Evolutionary conservation across 1,284 basidiomycete genomes (phyloP).

Genomic region (Trametes pubescens): DNA sequence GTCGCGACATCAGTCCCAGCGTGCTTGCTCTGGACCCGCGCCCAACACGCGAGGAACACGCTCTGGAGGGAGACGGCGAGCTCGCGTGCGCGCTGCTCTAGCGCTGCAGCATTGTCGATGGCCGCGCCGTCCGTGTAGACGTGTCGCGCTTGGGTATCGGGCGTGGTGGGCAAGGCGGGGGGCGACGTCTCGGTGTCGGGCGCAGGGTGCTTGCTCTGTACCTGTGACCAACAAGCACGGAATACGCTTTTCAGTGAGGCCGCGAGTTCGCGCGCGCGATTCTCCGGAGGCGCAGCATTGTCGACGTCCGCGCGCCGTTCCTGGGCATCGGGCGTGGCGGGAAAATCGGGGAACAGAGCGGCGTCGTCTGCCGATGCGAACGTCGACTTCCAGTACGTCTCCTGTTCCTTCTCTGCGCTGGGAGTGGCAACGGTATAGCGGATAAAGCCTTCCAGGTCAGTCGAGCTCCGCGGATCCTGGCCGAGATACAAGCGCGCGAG

Average conservation of each 20-base stretch:
- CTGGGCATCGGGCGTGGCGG: conserved; percentile 8
- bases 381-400: conserved; percentile 49
- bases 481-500: conserved; percentile 48
- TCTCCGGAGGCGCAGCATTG: conserved; percentile 36
- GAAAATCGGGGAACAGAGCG: conserved; percentile 44
- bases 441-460: conserved; percentile 47
- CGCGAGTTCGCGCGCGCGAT: conserved; percentile 42
- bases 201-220: conserved; percentile 48
- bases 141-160: conserved; percentile 18
- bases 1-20: conserved; percentile 43
- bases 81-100: conserved; percentile 43
- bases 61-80: conserved; percentile 49
- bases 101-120: conserved; percentile 32
- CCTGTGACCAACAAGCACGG: conserved; percentile 54
- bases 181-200: conserved; percentile 46
- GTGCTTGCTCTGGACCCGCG: conserved; percentile 48
- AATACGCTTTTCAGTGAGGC: conserved; percentile 52
- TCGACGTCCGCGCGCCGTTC: conserved; percentile 34
- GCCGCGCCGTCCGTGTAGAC: conserved; percentile 25
- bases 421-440: conserved; percentile 37
- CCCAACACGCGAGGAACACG: conserved; percentile 56
- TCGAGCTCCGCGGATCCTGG: conserved; percentile 37
- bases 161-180: conserved; percentile 37
- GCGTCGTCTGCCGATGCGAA: conserved; percentile 44
- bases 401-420: conserved; percentile 43